These are phyloP conservation scores for Climacium dendroides DNA, from an alignment of 225 moss, liverwort and hornwort genomes.

Conservation along the genomic window DNA sequence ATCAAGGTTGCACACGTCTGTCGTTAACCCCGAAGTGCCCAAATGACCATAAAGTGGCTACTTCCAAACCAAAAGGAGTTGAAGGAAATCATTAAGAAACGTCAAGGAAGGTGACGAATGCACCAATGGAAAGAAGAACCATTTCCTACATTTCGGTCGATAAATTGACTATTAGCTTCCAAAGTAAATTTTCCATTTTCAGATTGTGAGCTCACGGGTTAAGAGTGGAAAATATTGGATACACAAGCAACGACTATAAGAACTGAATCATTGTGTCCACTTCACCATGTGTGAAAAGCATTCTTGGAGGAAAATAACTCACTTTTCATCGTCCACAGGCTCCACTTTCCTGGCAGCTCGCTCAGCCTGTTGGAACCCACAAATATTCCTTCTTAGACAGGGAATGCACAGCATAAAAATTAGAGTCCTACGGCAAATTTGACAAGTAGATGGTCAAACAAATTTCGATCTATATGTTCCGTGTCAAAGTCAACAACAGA, in stretches of 20 bases:
- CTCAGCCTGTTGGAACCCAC: conserved; percentile 53
- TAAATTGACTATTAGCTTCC: not conserved
- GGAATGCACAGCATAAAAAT: not conserved
- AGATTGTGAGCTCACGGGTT: no score
- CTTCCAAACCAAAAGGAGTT: not conserved
- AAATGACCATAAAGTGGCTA: not conserved
- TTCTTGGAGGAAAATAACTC: conserved; percentile 12
- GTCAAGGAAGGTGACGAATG: not conserved
- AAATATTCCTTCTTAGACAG: not conserved
- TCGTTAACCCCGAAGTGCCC: not conserved
- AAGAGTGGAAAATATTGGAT: not conserved
- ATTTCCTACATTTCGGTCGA: not conserved
- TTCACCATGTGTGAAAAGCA: not conserved
- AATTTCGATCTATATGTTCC: not conserved
- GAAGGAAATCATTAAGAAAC: not conserved
- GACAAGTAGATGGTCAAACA: not conserved
- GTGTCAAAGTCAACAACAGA: not conserved
- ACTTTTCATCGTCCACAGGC: conserved; percentile 61
- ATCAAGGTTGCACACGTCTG: not conserved
- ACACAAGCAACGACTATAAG: not conserved
- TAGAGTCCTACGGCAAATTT: not conserved
- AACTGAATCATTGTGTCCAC: not conserved
- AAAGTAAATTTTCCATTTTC: not conserved
- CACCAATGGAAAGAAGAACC: not conserved
- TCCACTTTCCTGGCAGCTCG: conserved; percentile 49